phyloP scores from a whole-genome alignment of 2,329 filamentous ascomycete genomes.

The Penicillium crustosum region DNA sequence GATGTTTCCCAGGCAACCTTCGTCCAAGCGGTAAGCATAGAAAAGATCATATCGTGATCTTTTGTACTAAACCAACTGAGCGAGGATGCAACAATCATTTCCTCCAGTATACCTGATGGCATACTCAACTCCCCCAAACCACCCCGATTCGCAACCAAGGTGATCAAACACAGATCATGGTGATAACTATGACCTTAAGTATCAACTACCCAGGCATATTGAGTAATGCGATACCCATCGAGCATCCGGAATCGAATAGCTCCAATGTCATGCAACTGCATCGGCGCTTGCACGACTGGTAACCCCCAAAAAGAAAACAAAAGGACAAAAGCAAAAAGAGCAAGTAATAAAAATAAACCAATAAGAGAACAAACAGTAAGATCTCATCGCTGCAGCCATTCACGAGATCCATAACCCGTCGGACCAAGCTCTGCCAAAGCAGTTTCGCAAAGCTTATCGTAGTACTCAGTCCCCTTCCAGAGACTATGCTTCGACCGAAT shows the following conservation, averaged over 20 bases:
- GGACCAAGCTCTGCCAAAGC: conserved; percentile 37
- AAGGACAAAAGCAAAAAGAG: not conserved
- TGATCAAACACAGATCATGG: not conserved
- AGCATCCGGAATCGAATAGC: too few relatives aligned
- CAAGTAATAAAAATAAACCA: not conserved
- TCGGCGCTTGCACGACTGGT: not conserved
- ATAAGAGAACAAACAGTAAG: not conserved
- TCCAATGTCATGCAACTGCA: not conserved
- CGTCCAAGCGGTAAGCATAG: not conserved
- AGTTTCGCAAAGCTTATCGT: conserved; percentile 37
- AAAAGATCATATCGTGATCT: not conserved
- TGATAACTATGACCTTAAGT: not conserved
- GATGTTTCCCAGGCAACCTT: not conserved
- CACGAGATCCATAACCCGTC: not conserved
- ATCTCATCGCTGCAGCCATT: not conserved
- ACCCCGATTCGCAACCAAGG: not conserved
- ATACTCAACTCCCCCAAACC: not conserved
- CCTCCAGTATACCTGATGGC: not conserved
- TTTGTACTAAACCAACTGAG: not conserved
- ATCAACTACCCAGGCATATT: not conserved
- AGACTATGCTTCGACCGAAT: conserved; percentile 31
- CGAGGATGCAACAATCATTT: not conserved
- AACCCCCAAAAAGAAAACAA: not conserved
- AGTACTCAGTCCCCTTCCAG: conserved; percentile 42
- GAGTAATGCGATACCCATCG: not conserved